Conservation (phyloP, 2,329 filamentous ascomycete species). For the Colletotrichum lupini region DNA sequence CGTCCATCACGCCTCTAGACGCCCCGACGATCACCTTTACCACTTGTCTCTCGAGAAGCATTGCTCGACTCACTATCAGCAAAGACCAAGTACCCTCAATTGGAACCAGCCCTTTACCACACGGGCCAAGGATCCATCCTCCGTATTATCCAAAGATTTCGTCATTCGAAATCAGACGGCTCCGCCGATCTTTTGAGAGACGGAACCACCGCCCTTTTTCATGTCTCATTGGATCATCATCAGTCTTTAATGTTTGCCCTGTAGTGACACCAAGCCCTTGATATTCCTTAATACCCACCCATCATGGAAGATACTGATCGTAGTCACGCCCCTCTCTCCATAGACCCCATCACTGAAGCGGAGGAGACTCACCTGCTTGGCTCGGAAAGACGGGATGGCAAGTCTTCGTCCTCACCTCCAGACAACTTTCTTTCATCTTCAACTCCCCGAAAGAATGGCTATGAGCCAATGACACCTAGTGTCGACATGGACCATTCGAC, state of each 20-base stretch:
- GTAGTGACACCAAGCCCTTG: neutral
- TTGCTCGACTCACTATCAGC: conserved; percentile 1
- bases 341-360: conserved; percentile 17
- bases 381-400: conserved; percentile 1
- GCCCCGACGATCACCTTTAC: conserved; percentile 7
- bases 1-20: neutral
- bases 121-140: neutral
- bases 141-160: neutral
- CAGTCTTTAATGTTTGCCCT: conserved; percentile 1
- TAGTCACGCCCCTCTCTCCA: conserved; percentile 8
- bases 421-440: conserved; percentile 16
- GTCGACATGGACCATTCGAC: conserved; percentile 26
- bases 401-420: neutral
- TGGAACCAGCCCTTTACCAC: neutral
- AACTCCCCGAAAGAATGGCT: conserved; percentile 18
- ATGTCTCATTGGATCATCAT: conserved; percentile 21
- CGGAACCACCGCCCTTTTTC: neutral
- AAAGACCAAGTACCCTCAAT: neutral
- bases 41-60: conserved; percentile 6
- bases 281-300: neutral
- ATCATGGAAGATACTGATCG: conserved; percentile 4
- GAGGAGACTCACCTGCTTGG: conserved; percentile 15
- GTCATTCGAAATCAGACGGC: neutral
- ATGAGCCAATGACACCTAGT: conserved; percentile 19
- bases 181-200: conserved; percentile 15